Evolutionary conservation across 805 yeast species (phyloP), one percentile per base, ranked within the genome.

Genomic region (Saturnispora zaruensis): DNA sequence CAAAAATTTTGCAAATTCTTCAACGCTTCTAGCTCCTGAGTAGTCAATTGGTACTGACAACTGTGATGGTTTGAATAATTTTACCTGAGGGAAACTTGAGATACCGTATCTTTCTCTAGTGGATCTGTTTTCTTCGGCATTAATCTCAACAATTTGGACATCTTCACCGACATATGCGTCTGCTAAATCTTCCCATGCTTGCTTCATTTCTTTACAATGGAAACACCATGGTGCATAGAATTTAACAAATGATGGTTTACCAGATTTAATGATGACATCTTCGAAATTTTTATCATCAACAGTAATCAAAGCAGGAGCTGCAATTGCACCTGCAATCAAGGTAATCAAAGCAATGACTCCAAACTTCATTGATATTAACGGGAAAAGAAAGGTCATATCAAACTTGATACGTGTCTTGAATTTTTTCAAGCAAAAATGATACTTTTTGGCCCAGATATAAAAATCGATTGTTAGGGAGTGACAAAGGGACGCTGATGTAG

Each of bases 181-280:
- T 4, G 64, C 58, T 26, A 64, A 53, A 26, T 55, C 59, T 18
- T 64, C 64, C 66, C 71, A 72, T 3, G 71, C 67, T 5, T 87
- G 87, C 61, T 69, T 71, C 58, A 82, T 60, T 34, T 68, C 70
- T 60, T 76, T 77, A 61, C 89, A 82, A 62, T 82, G 87, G 34
- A 79, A 68, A 63, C 89, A 82, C 89, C 89, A 82, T 48, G 77
- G 79, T 8, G 89, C 86, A 57, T 75, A 81, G 56, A 80, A 82
- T 69, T 87, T 85, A 55, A 87, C 87, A 54, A 88, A 74, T 8
- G 90, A 77, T 59, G 81, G 84, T 72, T 84, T 84, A 32, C 77
- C 81, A 5, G 84, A 75, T 43, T 79, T 75, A 48, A 75, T 66
- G 16, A 80, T 84, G 40, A 78, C 64, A 16, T 73, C 76, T 47